Conservation (phyloP, 139 green algal genomes). For the Eudorina sp. region DNA sequence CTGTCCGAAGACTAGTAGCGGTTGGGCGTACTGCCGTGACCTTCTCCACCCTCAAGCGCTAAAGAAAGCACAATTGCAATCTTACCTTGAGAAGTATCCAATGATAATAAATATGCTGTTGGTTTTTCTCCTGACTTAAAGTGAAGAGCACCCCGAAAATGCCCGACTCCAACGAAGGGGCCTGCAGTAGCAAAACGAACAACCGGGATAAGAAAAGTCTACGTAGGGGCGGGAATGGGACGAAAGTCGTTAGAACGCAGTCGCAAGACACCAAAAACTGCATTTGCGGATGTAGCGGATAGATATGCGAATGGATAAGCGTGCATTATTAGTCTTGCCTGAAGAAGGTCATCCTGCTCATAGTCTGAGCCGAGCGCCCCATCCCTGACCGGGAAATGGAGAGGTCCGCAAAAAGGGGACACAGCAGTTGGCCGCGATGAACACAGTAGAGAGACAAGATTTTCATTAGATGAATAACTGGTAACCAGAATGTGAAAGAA, state of each 20-base stretch:
- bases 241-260: too few species aligned
- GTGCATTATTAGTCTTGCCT: background rate
- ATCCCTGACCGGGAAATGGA: background rate
- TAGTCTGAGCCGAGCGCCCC: background rate
- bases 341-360: slow-evolving; percentile 18
- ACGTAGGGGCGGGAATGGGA: too few species aligned
- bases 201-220: too few species aligned
- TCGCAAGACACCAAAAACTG: too few species aligned
- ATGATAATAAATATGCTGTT: slow-evolving; percentile 1
- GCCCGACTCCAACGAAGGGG: background rate
- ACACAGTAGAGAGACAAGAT: background rate
- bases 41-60: background rate
- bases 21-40: too few species aligned
- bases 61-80: background rate
- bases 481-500: too few species aligned
- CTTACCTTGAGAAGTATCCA: slow-evolving; percentile 41
- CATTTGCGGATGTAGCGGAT: too few species aligned
- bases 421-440: background rate
- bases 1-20: too few species aligned
- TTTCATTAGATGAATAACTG: too few species aligned
- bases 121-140: slow-evolving; percentile 29
- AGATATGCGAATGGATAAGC: too few species aligned
- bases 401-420: background rate
- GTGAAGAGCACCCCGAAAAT: slow-evolving; percentile 32
- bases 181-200: background rate